Conservation (phyloP, 768 basidiomycete species). For the Mycena epipterygia region DNA sequence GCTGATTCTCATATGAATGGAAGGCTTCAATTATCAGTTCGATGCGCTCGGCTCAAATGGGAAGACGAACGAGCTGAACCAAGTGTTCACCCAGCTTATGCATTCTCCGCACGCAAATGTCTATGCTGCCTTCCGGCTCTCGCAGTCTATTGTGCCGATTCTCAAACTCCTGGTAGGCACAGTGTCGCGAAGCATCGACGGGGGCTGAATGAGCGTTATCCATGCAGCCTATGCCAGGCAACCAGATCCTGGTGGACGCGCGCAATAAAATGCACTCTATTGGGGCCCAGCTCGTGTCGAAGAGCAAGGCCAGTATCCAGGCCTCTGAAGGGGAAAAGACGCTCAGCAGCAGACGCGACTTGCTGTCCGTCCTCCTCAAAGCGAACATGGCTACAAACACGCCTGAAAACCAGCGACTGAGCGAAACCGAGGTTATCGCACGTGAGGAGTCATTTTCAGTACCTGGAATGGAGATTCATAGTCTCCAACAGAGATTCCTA, state of each 20-base stretch:
- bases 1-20: too few species aligned
- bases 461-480: background rate
- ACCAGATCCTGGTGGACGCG: slow-evolving; percentile 33
- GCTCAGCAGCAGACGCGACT: slow-evolving; percentile 53
- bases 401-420: slow-evolving; percentile 56
- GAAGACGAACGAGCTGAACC: slow-evolving; percentile 45
- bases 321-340: slow-evolving; percentile 19
- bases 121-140: slow-evolving; percentile 27
- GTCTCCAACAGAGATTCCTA: background rate
- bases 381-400: slow-evolving; percentile 66
- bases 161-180: slow-evolving; percentile 42
- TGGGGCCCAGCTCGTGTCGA: slow-evolving; percentile 51
- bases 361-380: slow-evolving; percentile 62
- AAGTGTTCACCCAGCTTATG: slow-evolving; percentile 49
- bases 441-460: background rate
- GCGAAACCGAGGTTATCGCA: background rate
- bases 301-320: slow-evolving; percentile 52
- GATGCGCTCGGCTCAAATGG: slow-evolving; percentile 42
- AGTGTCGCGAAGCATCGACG: slow-evolving; percentile 39
- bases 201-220: background rate
- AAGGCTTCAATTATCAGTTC: slow-evolving; percentile 50
- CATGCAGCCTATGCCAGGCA: slow-evolving; percentile 1
- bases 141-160: slow-evolving; percentile 43
- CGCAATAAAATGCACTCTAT: slow-evolving; percentile 51
- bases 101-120: background rate